phyloP scores from a whole-genome alignment of 257 asterid genomes.

The Petunia secreta region DNA sequence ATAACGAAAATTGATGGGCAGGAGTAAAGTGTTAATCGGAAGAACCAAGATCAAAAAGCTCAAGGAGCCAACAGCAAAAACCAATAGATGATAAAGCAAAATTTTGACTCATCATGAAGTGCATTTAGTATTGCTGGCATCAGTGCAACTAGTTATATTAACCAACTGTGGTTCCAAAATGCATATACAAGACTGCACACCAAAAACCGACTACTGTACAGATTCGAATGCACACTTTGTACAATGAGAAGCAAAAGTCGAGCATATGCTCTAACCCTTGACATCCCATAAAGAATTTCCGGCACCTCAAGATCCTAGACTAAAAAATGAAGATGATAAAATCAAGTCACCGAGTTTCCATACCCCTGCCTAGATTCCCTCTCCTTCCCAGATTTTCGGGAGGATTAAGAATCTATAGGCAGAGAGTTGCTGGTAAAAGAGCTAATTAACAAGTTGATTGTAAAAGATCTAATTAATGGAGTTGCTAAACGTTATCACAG shows the following conservation, averaged over 20 bases:
- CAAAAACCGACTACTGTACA: slow-evolving; percentile 37
- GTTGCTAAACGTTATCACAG: not conserved
- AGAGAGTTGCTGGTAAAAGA: not conserved
- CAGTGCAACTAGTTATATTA: not conserved
- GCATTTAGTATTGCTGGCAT: not conserved
- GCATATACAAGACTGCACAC: slow-evolving; percentile 28
- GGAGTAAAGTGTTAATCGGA: too few species aligned
- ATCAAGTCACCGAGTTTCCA: slow-evolving; percentile 4
- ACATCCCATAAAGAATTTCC: slow-evolving; percentile 21
- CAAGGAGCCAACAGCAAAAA: too few species aligned
- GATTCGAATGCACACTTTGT: slow-evolving; percentile 40
- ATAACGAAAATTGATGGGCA: too few species aligned
- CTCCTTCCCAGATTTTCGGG: slow-evolving; percentile 1
- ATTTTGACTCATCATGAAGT: not conserved
- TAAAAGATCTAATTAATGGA: not conserved
- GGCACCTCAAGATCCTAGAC: not conserved
- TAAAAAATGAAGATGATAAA: not conserved
- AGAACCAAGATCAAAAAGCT: too few species aligned
- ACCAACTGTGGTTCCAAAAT: not conserved
- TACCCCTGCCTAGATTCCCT: not conserved
- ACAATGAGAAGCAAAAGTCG: slow-evolving; percentile 37
- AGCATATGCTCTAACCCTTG: slow-evolving; percentile 17
- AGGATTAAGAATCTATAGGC: slow-evolving; percentile 10
- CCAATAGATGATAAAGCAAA: not conserved
- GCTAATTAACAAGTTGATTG: not conserved